These are phyloP conservation scores for Pseudocercospora musae DNA, from an alignment of 2,329 filamentous ascomycete genomes.

Conservation along the genomic window DNA sequence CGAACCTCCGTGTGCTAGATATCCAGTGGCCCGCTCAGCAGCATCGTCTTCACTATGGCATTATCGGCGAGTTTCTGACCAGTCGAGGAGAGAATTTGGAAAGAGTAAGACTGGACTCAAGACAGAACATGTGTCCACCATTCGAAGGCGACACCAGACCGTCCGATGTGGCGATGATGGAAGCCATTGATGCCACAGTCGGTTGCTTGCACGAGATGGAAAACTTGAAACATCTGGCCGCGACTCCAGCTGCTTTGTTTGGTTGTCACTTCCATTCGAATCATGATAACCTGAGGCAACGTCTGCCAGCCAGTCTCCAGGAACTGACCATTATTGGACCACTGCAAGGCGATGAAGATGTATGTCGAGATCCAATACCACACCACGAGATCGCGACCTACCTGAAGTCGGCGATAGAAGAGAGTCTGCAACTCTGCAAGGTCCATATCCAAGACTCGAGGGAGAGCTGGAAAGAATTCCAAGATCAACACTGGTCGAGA, in stretches of 20 bases:
- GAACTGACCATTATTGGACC: not conserved
- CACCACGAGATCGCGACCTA: not conserved
- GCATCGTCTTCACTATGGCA: slow-evolving; percentile 6
- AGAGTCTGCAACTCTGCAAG: not conserved
- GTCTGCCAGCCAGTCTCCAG: not conserved
- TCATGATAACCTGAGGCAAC: not conserved
- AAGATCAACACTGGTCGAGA: not conserved
- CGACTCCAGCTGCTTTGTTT: slow-evolving; percentile 7
- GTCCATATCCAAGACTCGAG: not conserved
- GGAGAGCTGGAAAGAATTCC: not conserved
- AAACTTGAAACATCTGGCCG: not conserved
- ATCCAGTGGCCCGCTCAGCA: slow-evolving; percentile 7
- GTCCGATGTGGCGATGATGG: not conserved
- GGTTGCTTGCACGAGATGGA: slow-evolving; percentile 2
- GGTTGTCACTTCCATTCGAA: not conserved
- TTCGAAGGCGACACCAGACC: not conserved
- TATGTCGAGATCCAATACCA: not conserved
- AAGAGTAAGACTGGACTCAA: slow-evolving; percentile 6
- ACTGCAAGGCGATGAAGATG: not conserved
- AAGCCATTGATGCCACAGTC: slow-evolving; percentile 6
- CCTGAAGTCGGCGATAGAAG: not conserved
- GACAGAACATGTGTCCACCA: slow-evolving; percentile 5
- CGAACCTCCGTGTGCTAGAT: slow-evolving; percentile 7
- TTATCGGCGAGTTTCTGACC: slow-evolving; percentile 7
- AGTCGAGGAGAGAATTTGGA: slow-evolving; percentile 4